phyloP scores from a whole-genome alignment of 257 asterid species.

The Lycium ferocissimum region DNA sequence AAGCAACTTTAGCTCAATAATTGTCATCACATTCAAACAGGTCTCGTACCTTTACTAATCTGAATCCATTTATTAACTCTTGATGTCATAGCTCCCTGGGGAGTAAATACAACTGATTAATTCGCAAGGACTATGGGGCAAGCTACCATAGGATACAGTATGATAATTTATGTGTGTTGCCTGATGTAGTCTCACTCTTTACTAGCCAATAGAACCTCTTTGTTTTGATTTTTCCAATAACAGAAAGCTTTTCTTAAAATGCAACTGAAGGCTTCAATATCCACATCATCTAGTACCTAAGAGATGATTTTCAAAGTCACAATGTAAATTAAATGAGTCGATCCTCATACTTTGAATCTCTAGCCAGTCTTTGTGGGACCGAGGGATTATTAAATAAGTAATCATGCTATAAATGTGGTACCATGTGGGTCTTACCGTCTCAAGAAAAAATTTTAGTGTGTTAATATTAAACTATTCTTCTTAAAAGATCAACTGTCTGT shows the following conservation, averaged over 20 bases:
- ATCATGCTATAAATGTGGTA: constrained; percentile 6
- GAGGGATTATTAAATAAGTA: neutral
- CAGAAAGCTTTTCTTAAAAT: neutral
- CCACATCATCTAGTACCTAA: neutral
- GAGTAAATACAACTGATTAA: neutral
- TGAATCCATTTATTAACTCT: neutral
- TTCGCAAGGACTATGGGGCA: neutral
- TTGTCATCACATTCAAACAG: neutral
- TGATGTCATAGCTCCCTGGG: neutral
- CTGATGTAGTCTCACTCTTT: neutral
- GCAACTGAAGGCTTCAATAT: neutral
- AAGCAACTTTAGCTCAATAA: neutral
- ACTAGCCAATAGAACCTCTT: neutral
- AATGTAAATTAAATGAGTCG: neutral
- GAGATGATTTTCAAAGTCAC: constrained; percentile 2
- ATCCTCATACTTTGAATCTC: neutral
- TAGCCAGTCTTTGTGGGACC: neutral
- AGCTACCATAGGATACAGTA: neutral
- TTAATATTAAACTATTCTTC: neutral
- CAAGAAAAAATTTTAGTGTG: neutral
- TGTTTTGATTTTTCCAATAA: neutral
- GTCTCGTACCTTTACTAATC: neutral
- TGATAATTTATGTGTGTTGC: neutral
- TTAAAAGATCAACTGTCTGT: neutral
- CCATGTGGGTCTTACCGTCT: constrained; percentile 4